Evolutionary conservation across 257 asterid species (phyloP), one percentile per base, ranked within the genome.

Genomic region (Pogostemon cablin): DNA sequence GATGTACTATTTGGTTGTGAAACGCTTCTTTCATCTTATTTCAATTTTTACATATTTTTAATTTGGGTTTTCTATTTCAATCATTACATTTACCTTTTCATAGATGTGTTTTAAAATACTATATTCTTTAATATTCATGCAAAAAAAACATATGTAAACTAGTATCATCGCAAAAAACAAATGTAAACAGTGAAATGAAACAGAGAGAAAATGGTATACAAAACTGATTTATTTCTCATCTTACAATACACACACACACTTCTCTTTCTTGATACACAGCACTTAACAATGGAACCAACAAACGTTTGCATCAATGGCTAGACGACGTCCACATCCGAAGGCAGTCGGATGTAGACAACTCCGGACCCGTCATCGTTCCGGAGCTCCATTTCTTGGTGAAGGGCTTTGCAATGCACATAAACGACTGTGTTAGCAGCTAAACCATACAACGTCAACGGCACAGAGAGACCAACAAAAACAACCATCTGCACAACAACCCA

Each of bases 401-500:
- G 46, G 7, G 78, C 91, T 79, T 83, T 88, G 81, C 97, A 88
- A 61, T 85, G 86, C 79, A 84, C 77, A 64, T 82, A 90, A 72
- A 90, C 61, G 20, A 88, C 84, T 0, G 85, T 82, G 43, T 40
- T 69, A 0, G 88, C 85, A 15, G 84, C 86, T 50, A 81, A 15
- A 12, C 39, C 46, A 55, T 83, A 85, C 50, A 90, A 85, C 85
- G 81, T 65, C 15, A 85, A 15, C 5, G 74, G 2, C 0, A 88
- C 82, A 39, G 77, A 68, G 3, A 84, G 39, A 17, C 76, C 78
- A 48, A 85, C 84, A 37, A 69, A 80, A 35, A 78, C 79, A 12
- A 86, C 79, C 54, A 79, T 79, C 82, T 80, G 87, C 65, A 11
- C 0, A 52, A 82, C 76, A 25, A 69, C 65, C 86, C 77, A 84